Evolutionary conservation across 2,329 filamentous ascomycete species (phyloP), one percentile per base, ranked within the genome.

Genomic region (Claviceps pazoutovae): DNA sequence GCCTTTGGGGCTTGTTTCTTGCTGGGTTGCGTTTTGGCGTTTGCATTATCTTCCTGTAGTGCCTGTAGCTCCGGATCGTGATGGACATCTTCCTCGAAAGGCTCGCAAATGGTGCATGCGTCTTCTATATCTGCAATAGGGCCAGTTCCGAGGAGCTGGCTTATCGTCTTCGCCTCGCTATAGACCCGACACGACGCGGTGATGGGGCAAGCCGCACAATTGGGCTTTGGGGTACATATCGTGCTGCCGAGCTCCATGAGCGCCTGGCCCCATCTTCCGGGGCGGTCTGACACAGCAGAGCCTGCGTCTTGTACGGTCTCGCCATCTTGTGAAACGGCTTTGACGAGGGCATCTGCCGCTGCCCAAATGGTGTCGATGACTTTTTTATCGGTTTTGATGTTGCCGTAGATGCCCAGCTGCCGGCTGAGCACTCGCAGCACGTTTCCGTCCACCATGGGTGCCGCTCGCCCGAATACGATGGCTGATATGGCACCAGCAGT

Each of bases 211-310:
- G 59, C 58, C 2, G 62, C 62, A 56, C 80, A 83, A 49, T 75
- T 74, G 1, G 80, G 80, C 56, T 75, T 76, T 0, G 80, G 79
- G 6, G 72, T 73, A 57, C 80, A 83, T 2, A 83, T 61, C 0
- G 80, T 83, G 55, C 78, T 82, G 3, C 80, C 80, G 4, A 83
- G 68, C 59, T 83, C 80, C 80, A 83, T 83, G 26, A 83, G 63
- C 0, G 76, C 80, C 59, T 83, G 80, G 0, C 80, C 80, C 80
- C 79, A 83, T 54, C 73, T 64, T 0, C 79, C 79, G 0, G 80
- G 79, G 21, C 74, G 62, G 50, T 76, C 71, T 21, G 63, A 57
- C 0, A 60, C 59, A 5, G 63, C 60, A 2, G 60, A 56, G 8
- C 56, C 54, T 0, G 23, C 5, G 37, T 53, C 57, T 8, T 55